phyloP scores from a whole-genome alignment of 805 yeast genomes.

The Metschnikowia hibisci region DNA sequence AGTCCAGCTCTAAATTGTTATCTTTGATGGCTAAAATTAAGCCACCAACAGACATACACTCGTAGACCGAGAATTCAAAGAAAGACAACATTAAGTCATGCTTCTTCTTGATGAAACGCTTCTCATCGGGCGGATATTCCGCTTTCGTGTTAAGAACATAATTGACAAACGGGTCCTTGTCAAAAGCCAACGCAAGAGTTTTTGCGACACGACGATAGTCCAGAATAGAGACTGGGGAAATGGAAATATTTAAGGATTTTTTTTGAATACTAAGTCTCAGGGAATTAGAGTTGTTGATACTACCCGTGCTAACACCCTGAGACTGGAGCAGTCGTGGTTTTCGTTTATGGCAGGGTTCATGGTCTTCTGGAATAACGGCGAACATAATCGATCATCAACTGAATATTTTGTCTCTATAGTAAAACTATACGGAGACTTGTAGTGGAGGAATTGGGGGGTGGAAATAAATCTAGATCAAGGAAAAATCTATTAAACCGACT shows the following conservation, averaged over 20 bases:
- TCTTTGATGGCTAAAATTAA: slow-evolving; percentile 50
- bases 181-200: slow-evolving; percentile 50
- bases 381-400: slow-evolving; percentile 19
- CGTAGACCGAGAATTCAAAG: slow-evolving; percentile 52
- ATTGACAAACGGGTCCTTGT: slow-evolving; percentile 50
- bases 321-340: slow-evolving; percentile 40
- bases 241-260: slow-evolving; percentile 15
- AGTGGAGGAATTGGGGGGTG: not conserved
- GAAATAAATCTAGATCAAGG: not conserved
- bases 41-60: slow-evolving; percentile 47
- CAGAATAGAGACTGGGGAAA: slow-evolving; percentile 19
- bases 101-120: slow-evolving; percentile 27
- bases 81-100: slow-evolving; percentile 45
- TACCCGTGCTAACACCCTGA: slow-evolving; percentile 28
- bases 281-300: slow-evolving; percentile 18
- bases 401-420: slow-evolving; percentile 1
- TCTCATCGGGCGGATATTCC: slow-evolving; percentile 13
- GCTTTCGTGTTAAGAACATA: slow-evolving; percentile 41
- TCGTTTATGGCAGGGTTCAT: slow-evolving; percentile 27
- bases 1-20: slow-evolving; percentile 37
- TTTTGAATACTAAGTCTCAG: slow-evolving; percentile 23
- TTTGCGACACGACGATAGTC: slow-evolving; percentile 55
- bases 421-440: not conserved
- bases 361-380: slow-evolving; percentile 29
- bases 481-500: not conserved